These are phyloP conservation scores for Tylopilus plumbeoviolaceoides DNA, from an alignment of 768 basidiomycete genomes.

Conservation along the genomic window DNA sequence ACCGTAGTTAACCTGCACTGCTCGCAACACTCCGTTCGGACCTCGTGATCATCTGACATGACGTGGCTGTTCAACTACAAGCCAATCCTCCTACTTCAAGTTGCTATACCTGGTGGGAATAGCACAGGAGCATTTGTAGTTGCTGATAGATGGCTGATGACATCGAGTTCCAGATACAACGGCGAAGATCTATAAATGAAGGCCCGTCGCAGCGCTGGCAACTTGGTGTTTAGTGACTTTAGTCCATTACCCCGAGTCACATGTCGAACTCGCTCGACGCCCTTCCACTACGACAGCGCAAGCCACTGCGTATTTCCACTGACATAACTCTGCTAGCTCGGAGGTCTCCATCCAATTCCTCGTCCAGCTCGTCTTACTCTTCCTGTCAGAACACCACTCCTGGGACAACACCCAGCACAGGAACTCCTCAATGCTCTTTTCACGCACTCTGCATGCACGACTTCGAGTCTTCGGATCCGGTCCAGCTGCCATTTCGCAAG, in stretches of 20 bases:
- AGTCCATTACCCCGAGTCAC: neutral
- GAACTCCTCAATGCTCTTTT: constrained; percentile 32
- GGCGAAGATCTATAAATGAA: neutral
- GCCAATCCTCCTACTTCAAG: neutral
- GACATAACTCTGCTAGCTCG: constrained; percentile 32
- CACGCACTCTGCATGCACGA: constrained; percentile 61
- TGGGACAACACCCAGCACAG: constrained; percentile 30
- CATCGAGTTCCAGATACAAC: constrained; percentile 1
- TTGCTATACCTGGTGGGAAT: neutral
- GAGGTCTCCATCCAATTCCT: constrained; percentile 33
- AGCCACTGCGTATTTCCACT: constrained; percentile 29
- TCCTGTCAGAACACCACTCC: constrained; percentile 3
- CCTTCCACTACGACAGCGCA: constrained; percentile 9
- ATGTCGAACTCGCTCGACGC: constrained; percentile 9
- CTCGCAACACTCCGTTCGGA: neutral
- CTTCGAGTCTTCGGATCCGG: constrained; percentile 57
- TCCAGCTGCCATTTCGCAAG: constrained; percentile 58
- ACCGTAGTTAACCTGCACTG: neutral
- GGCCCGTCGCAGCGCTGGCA: neutral
- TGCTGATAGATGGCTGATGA: constrained; percentile 7
- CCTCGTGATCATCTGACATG: neutral
- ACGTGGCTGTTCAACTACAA: neutral
- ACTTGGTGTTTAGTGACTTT: neutral
- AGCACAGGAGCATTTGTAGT: neutral
- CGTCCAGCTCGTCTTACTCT: constrained; percentile 20